phyloP scores from a whole-genome alignment of 148 eudicot genomes.

The Chenopodium suecicum region DNA sequence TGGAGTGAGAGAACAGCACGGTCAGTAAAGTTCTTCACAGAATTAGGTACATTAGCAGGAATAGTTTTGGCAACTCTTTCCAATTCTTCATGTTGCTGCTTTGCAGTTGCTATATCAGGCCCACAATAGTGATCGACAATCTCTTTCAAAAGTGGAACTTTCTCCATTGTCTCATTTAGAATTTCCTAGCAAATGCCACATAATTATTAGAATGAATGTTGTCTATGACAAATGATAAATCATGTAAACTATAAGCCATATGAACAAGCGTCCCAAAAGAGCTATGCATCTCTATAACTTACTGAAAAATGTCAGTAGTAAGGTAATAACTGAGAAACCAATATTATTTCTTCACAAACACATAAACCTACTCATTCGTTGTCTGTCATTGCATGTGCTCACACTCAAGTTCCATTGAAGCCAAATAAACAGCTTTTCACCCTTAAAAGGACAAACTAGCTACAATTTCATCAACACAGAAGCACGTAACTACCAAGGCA shows the following conservation, averaged over 20 bases:
- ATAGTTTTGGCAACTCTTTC: slow-evolving; percentile 84
- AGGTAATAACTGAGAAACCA: background rate
- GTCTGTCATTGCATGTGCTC: background rate
- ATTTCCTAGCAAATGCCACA: slow-evolving; percentile 41
- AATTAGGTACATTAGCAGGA: slow-evolving; percentile 63
- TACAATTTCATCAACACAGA: background rate
- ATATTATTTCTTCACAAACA: no score
- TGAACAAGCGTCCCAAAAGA: background rate
- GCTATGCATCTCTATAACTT: background rate
- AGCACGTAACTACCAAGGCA: background rate
- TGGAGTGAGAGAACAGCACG: slow-evolving; percentile 85
- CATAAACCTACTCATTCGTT: background rate
- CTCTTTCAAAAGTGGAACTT: slow-evolving; percentile 70
- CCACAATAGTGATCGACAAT: slow-evolving; percentile 79
- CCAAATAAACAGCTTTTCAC: no score
- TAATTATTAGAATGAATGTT: background rate
- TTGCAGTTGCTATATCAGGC: slow-evolving; percentile 81
- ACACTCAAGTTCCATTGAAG: background rate
- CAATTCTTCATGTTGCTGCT: slow-evolving; percentile 69
- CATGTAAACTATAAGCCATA: background rate
- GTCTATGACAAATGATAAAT: background rate
- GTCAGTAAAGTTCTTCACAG: slow-evolving; percentile 73
- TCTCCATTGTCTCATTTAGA: slow-evolving; percentile 67
- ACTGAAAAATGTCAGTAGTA: background rate
- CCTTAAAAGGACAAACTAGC: background rate